Evolutionary conservation across 139 green algal species (phyloP).

Genomic region (Closterium sp.): DNA sequence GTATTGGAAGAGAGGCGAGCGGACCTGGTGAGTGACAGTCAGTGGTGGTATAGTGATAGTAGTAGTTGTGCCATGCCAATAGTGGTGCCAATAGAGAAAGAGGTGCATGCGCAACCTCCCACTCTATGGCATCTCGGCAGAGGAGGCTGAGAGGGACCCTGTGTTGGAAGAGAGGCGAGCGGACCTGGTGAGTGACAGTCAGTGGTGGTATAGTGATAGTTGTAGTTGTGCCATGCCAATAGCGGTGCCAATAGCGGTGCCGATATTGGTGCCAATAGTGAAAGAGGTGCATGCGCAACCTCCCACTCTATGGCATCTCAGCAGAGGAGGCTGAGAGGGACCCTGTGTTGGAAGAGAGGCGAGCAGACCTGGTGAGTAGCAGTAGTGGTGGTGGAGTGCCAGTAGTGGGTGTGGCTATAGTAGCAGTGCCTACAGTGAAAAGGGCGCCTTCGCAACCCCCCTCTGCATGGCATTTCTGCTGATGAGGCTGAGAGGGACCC

Average conservation of each 20-base stretch:
- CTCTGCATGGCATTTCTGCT: too few relatives aligned
- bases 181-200: conserved; percentile 69
- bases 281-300: conserved; percentile 56
- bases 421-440: too few relatives aligned
- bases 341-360: conserved; percentile 75
- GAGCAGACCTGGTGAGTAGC: conserved; percentile 24
- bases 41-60: too few relatives aligned
- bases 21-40: conserved; percentile 78
- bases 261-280: too few relatives aligned
- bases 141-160: conserved; percentile 77
- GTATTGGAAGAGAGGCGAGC: too few relatives aligned
- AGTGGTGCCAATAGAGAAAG: too few relatives aligned
- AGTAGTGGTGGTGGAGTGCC: too few relatives aligned
- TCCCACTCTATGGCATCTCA: conserved; percentile 85
- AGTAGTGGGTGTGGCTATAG: too few relatives aligned
- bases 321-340: conserved; percentile 76
- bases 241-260: too few relatives aligned
- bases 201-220: neutral
- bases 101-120: too few relatives aligned
- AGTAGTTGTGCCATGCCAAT: conserved; percentile 86
- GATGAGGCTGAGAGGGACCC: too few relatives aligned
- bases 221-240: conserved; percentile 80
- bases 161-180: conserved; percentile 78
- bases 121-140: conserved; percentile 63
- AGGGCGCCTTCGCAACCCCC: too few relatives aligned